A percentile compares a stretch with the other conserved stretches of the same genome.
These are phyloP conservation scores for Gomphus sp. DNA, from an alignment of 1,284 basidiomycete genomes.

Conservation along the genomic window DNA sequence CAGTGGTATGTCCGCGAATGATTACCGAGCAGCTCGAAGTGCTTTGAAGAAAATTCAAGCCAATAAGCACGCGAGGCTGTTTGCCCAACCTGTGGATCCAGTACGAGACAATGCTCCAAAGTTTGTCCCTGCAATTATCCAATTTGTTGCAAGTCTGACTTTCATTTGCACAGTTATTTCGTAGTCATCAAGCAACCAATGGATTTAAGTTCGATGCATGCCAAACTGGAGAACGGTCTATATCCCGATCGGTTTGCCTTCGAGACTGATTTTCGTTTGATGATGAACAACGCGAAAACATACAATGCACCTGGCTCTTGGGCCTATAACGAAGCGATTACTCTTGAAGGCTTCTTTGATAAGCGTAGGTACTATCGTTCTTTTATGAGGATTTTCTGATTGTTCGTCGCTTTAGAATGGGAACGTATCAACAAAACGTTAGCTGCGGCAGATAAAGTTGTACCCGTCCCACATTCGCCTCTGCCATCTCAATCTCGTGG, in stretches of 20 bases:
- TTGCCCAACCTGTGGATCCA: constrained; percentile 86
- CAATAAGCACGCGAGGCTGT: constrained; percentile 64
- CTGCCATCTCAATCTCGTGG: constrained; percentile 19
- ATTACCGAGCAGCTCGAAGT: constrained; percentile 73
- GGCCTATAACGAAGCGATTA: constrained; percentile 70
- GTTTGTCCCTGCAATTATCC: constrained; percentile 32
- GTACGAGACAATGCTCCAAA: constrained; percentile 78
- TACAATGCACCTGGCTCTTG: constrained; percentile 76
- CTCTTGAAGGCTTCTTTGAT: constrained; percentile 78
- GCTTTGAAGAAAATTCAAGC: constrained; percentile 75
- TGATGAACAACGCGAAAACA: constrained; percentile 81
- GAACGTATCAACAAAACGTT: constrained; percentile 70
- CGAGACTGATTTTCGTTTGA: constrained; percentile 80
- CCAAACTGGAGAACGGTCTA: constrained; percentile 82
- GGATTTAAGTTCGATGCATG: constrained; percentile 86
- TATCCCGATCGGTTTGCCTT: constrained; percentile 84
- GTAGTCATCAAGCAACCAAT: constrained; percentile 89
- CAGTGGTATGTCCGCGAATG: constrained; percentile 73
- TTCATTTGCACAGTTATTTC: constrained; percentile 58
- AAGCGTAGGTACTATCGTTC: constrained; percentile 45
- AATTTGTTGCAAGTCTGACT: constrained; percentile 1
- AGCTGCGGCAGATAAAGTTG: constrained; percentile 31
- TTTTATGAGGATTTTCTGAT: neutral
- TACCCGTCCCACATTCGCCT: constrained; percentile 16
- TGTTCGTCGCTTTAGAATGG: constrained; percentile 28